A percentile compares a stretch with the other conserved stretches of the same genome.
Evolutionary conservation across 139 green algal genomes (phyloP).

Genomic region (Micromonas commoda): DNA sequence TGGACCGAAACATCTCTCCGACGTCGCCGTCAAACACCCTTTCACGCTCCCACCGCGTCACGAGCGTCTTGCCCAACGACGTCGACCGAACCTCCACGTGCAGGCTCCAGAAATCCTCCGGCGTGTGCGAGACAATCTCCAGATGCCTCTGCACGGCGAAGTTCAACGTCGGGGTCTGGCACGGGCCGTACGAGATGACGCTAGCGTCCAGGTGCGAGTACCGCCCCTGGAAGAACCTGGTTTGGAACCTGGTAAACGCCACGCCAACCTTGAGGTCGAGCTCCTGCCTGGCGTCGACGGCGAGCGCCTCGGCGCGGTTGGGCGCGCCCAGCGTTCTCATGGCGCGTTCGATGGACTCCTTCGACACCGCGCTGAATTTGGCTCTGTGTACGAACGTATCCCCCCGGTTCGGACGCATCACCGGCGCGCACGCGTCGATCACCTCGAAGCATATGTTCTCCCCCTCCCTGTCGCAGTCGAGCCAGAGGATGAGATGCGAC

Average conservation of each 20-base stretch:
- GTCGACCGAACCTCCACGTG: not conserved
- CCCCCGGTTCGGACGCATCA: slow-evolving; percentile 41
- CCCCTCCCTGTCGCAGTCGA: slow-evolving; percentile 82
- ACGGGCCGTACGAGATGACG: slow-evolving; percentile 79
- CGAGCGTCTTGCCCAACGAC: slow-evolving; percentile 26
- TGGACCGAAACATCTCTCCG: not conserved
- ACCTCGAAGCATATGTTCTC: slow-evolving; percentile 93
- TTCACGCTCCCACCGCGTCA: slow-evolving; percentile 59
- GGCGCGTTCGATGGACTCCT: slow-evolving; percentile 60
- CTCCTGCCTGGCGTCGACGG: slow-evolving; percentile 79
- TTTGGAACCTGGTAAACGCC: slow-evolving; percentile 80
- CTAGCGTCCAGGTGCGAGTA: slow-evolving; percentile 79
- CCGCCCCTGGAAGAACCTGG: slow-evolving; percentile 70
- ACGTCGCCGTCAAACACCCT: slow-evolving; percentile 59
- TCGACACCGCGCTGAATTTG: slow-evolving; percentile 70
- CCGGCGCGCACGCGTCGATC: slow-evolving; percentile 36
- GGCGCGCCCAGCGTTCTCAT: slow-evolving; percentile 70
- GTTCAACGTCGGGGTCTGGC: slow-evolving; percentile 78
- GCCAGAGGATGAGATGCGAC: slow-evolving; percentile 70
- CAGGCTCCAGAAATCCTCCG: slow-evolving; percentile 23
- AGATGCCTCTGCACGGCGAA: slow-evolving; percentile 51
- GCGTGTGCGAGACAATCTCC: slow-evolving; percentile 23
- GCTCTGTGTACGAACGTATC: slow-evolving; percentile 57
- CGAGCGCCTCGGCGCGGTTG: slow-evolving; percentile 67
- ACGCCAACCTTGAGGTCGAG: slow-evolving; percentile 74